phyloP scores from a whole-genome alignment of 2,329 filamentous ascomycete species.

The Cladosporium cucumerinum region DNA sequence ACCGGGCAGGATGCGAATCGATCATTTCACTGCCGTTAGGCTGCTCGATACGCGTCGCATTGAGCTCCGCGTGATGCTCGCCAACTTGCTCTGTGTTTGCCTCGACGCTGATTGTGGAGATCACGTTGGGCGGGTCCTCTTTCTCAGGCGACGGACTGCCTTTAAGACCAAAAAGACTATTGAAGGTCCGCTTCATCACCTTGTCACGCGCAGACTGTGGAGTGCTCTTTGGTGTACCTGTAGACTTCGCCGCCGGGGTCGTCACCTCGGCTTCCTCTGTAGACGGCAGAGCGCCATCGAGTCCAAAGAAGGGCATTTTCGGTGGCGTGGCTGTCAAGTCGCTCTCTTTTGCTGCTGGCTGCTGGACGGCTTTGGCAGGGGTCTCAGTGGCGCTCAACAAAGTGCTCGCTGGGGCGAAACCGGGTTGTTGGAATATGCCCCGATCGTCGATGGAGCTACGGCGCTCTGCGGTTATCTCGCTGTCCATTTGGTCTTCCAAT shows the following conservation, averaged over 20 bases:
- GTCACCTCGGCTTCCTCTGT: background rate
- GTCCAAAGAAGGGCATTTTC: conserved; percentile 16
- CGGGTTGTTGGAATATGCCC: background rate
- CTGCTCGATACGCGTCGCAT: background rate
- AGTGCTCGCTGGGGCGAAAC: conserved; percentile 4
- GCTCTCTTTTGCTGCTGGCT: background rate
- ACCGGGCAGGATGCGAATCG: background rate
- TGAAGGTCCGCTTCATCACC: conserved; percentile 30
- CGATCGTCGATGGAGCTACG: background rate
- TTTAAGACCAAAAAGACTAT: conserved; percentile 32
- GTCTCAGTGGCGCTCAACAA: background rate
- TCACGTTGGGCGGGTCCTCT: background rate
- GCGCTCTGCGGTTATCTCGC: background rate
- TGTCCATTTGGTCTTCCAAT: background rate
- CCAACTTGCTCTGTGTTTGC: background rate
- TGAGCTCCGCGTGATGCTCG: background rate
- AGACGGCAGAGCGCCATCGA: conserved; percentile 21
- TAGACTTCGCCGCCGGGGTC: conserved; percentile 3
- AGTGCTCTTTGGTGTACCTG: conserved; percentile 18
- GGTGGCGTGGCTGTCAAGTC: background rate
- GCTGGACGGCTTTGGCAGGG: background rate
- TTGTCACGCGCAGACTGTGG: conserved; percentile 27
- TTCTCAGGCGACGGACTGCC: conserved; percentile 27
- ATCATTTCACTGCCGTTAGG: too few relatives aligned
- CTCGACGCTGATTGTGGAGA: background rate